Evolutionary conservation across 257 asterid species (phyloP).

Genomic region (Solanum virginianum): DNA sequence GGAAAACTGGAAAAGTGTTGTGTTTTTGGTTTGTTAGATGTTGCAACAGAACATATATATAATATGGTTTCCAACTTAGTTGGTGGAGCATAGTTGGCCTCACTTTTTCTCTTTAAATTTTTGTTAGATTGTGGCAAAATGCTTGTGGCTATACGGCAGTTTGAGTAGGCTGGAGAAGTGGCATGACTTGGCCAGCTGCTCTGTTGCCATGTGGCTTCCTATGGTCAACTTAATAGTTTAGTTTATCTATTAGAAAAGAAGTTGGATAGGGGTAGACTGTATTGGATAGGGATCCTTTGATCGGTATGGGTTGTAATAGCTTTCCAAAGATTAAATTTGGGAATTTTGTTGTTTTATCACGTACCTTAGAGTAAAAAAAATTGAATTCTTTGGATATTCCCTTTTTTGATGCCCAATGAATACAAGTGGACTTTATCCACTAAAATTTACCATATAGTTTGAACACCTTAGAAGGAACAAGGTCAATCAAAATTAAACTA

Average conservation of each 20-base stretch:
- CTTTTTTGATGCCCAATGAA: neutral
- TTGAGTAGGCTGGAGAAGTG: conserved; percentile 12
- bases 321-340: conserved; percentile 11
- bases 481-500: neutral
- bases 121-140: conserved; percentile 43
- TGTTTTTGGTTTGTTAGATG: conserved; percentile 6
- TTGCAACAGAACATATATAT: neutral
- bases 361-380: neutral
- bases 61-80: conserved; percentile 33
- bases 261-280: neutral
- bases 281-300: conserved; percentile 18
- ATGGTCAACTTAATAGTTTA: neutral
- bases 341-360: conserved; percentile 2
- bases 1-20: neutral
- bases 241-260: neutral
- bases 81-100: conserved; percentile 27
- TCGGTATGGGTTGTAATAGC: conserved; percentile 20
- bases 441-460: neutral
- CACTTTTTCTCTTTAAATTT: neutral
- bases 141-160: conserved; percentile 9
- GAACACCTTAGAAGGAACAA: neutral
- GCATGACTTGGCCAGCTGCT: conserved; percentile 18
- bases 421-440: neutral
- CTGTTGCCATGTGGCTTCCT: conserved; percentile 17
- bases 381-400: neutral